Evolutionary conservation across 2,329 filamentous ascomycete species (phyloP).

Genomic region (Aspergillus vadensis): DNA sequence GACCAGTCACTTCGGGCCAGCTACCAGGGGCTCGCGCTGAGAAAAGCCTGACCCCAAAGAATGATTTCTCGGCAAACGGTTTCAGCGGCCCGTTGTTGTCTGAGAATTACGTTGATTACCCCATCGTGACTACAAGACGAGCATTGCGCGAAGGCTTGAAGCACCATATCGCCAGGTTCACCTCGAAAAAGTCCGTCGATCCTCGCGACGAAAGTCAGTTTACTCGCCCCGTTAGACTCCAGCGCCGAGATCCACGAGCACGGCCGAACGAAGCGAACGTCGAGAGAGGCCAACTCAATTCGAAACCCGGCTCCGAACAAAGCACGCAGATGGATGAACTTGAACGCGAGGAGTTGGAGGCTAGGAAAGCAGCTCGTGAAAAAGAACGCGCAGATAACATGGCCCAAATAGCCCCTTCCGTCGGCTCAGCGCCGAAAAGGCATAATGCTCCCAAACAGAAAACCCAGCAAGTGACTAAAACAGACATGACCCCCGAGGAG

Average conservation of each 20-base stretch:
- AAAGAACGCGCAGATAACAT: constrained; percentile 83
- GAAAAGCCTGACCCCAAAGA: constrained; percentile 24
- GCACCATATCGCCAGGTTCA: constrained; percentile 84
- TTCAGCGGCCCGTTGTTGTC: constrained; percentile 47
- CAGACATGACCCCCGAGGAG: constrained; percentile 75
- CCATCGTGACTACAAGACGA: constrained; percentile 80
- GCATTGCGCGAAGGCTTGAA: constrained; percentile 76
- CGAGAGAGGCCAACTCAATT: constrained; percentile 37
- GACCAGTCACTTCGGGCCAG: constrained; percentile 21
- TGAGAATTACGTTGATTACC: constrained; percentile 56
- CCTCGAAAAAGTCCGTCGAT: constrained; percentile 63
- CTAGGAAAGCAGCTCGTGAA: constrained; percentile 72
- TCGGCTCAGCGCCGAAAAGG: constrained; percentile 68
- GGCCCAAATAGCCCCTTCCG: constrained; percentile 87
- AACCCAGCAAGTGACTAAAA: constrained; percentile 79
- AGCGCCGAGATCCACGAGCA: constrained; percentile 81
- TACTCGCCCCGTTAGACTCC: constrained; percentile 81
- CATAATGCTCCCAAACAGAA: constrained; percentile 71
- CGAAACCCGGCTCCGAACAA: constrained; percentile 39
- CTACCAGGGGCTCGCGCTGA: constrained; percentile 23
- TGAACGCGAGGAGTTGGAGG: constrained; percentile 61
- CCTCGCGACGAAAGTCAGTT: constrained; percentile 80
- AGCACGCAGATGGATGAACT: constrained; percentile 64
- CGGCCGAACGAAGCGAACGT: constrained; percentile 58
- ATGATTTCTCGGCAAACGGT: constrained; percentile 42